phyloP scores from a whole-genome alignment of 257 asterid species.

The Scutellaria galericulata region DNA sequence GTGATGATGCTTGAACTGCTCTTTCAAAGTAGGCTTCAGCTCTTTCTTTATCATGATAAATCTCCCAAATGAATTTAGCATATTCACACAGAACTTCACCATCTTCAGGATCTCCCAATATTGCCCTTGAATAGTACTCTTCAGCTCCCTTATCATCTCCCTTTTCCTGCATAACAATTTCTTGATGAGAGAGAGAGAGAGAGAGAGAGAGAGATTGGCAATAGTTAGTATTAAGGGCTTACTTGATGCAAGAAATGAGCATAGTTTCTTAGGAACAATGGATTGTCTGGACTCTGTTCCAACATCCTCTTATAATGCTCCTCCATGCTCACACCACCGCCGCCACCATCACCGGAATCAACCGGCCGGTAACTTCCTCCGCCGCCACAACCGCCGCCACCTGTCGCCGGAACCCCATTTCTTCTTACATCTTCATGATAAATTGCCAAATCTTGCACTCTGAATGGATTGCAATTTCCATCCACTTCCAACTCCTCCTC shows the following conservation, averaged over 20 bases:
- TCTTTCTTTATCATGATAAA: constrained; percentile 58
- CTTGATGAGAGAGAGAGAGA: no score
- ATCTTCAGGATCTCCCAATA: constrained; percentile 73
- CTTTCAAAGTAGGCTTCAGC: constrained; percentile 63
- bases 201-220: not conserved
- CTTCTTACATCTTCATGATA: constrained; percentile 32
- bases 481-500: constrained; percentile 4
- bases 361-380: constrained; percentile 53
- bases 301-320: constrained; percentile 66
- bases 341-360: constrained; percentile 54
- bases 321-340: constrained; percentile 49
- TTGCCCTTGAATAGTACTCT: constrained; percentile 73
- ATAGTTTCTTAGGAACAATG: constrained; percentile 72
- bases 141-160: constrained; percentile 65
- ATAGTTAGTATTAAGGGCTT: constrained; percentile 25
- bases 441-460: constrained; percentile 26
- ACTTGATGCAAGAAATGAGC: constrained; percentile 78
- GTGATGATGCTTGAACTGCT: constrained; percentile 63
- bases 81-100: constrained; percentile 74
- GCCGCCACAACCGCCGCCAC: constrained; percentile 40
- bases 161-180: constrained; percentile 46
- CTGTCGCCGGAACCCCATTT: constrained; percentile 40
- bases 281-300: constrained; percentile 61
- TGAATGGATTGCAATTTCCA: constrained; percentile 9
- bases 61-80: constrained; percentile 73